Conservation (phyloP, 1,284 basidiomycete genomes). For the Ustilago loliicola region DNA sequence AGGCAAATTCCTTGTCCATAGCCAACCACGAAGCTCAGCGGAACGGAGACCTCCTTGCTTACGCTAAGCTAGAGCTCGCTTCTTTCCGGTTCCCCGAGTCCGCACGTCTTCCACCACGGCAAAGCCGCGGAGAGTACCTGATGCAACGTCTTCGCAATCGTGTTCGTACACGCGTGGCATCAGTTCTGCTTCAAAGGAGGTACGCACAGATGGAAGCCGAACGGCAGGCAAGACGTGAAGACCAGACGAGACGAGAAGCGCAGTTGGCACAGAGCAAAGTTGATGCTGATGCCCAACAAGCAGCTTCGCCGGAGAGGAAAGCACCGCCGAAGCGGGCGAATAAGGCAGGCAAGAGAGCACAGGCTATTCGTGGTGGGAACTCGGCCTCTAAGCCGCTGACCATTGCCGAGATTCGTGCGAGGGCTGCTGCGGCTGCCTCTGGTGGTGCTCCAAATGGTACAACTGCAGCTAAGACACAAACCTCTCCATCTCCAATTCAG, state of each 20-base stretch:
- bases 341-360: conserved; percentile 41
- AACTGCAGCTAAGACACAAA: background rate
- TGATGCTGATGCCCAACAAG: background rate
- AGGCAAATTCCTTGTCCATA: background rate
- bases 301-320: conserved; percentile 14
- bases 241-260: conserved; percentile 1
- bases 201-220: conserved; percentile 13
- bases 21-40: conserved; percentile 2
- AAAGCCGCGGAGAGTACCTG: conserved; percentile 21
- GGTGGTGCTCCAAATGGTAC: conserved; percentile 1
- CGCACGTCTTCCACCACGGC: conserved; percentile 21
- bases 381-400: conserved; percentile 35
- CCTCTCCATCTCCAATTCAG: background rate
- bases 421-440: conserved; percentile 21
- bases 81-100: background rate
- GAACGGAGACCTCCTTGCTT: background rate
- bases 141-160: conserved; percentile 7
- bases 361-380: conserved; percentile 32
- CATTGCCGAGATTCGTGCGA: conserved; percentile 40
- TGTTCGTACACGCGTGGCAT: conserved; percentile 29
- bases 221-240: background rate
- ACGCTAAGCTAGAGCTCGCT: conserved; percentile 1
- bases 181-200: conserved; percentile 15
- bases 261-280: conserved; percentile 4
- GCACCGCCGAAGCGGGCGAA: conserved; percentile 23